Conservation (phyloP, 2,329 filamentous ascomycete genomes). For the Fusarium sp. region DNA sequence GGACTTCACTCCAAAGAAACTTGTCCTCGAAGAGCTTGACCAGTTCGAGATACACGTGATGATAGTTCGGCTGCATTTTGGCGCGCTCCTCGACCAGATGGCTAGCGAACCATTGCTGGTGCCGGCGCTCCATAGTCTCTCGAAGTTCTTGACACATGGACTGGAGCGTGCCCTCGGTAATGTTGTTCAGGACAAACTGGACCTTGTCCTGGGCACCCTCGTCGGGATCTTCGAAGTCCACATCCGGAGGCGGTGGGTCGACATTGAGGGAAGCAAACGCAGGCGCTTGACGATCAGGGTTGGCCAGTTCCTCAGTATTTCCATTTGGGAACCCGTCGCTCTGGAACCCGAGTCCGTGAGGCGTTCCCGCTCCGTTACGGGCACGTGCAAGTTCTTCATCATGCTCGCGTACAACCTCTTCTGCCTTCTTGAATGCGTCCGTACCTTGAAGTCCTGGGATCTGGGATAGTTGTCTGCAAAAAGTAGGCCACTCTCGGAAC, state of each 20-base stretch:
- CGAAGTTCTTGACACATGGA: slow-evolving; percentile 85
- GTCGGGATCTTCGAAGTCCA: slow-evolving; percentile 81
- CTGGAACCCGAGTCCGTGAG: slow-evolving; percentile 50
- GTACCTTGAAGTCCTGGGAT: slow-evolving; percentile 85
- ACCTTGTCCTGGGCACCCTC: slow-evolving; percentile 91
- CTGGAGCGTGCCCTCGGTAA: slow-evolving; percentile 87
- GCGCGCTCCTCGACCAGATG: slow-evolving; percentile 96
- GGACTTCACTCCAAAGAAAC: slow-evolving; percentile 84
- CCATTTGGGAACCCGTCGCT: slow-evolving; percentile 73
- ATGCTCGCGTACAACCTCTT: slow-evolving; percentile 78
- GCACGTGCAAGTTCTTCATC: slow-evolving; percentile 67
- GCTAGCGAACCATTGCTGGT: slow-evolving; percentile 96
- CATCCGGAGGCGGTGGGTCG: slow-evolving; percentile 70
- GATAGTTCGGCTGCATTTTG: slow-evolving; percentile 97
- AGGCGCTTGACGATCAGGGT: slow-evolving; percentile 67
- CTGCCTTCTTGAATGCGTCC: slow-evolving; percentile 82
- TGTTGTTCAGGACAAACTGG: slow-evolving; percentile 94
- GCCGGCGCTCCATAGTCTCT: slow-evolving; percentile 78
- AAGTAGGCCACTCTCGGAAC: slow-evolving; percentile 93
- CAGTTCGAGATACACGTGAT: slow-evolving; percentile 89
- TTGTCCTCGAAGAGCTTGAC: slow-evolving; percentile 84
- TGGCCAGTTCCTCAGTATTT: slow-evolving; percentile 68
- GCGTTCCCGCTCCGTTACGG: slow-evolving; percentile 60
- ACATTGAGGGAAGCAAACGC: slow-evolving; percentile 83
- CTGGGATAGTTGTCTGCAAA: slow-evolving; percentile 84